These are phyloP conservation scores for Tephrocybe sp. DNA, from an alignment of 768 basidiomycete genomes.

Conservation along the genomic window DNA sequence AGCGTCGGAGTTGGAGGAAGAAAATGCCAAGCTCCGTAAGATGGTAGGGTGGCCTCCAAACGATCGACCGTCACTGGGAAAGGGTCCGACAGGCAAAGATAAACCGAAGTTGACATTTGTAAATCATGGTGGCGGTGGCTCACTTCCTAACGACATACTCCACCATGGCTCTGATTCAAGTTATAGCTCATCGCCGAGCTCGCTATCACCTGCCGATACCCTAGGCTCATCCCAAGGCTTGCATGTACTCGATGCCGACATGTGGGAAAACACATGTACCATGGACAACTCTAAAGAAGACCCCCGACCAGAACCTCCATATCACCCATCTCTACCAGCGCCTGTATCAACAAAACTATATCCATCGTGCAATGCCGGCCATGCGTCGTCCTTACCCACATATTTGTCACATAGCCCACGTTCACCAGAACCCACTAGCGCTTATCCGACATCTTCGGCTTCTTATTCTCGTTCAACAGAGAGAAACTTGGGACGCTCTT, in stretches of 20 bases:
- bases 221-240: constrained; percentile 46
- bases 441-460: constrained; percentile 38
- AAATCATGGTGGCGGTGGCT: constrained; percentile 28
- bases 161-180: constrained; percentile 44
- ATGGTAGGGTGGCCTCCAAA: constrained; percentile 74
- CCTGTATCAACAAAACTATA: constrained; percentile 50
- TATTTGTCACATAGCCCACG: constrained; percentile 42
- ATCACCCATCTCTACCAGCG: constrained; percentile 44
- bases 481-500: constrained; percentile 45
- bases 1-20: constrained; percentile 80
- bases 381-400: constrained; percentile 39
- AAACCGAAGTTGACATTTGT: constrained; percentile 56
- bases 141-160: constrained; percentile 26
- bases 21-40: constrained; percentile 72
- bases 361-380: constrained; percentile 37
- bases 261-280: constrained; percentile 59
- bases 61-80: constrained; percentile 68
- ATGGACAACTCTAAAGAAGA: constrained; percentile 41
- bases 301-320: constrained; percentile 36
- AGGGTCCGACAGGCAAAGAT: constrained; percentile 86
- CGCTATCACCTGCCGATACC: constrained; percentile 58
- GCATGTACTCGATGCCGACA: constrained; percentile 45
- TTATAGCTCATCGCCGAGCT: constrained; percentile 55
- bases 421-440: constrained; percentile 29
- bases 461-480: constrained; percentile 47